A percentile compares a stretch with the other conserved stretches of the same genome.
Evolutionary conservation across 495 filamentous ascomycete species (phyloP).

Genomic region (Articulospora tetracladia): DNA sequence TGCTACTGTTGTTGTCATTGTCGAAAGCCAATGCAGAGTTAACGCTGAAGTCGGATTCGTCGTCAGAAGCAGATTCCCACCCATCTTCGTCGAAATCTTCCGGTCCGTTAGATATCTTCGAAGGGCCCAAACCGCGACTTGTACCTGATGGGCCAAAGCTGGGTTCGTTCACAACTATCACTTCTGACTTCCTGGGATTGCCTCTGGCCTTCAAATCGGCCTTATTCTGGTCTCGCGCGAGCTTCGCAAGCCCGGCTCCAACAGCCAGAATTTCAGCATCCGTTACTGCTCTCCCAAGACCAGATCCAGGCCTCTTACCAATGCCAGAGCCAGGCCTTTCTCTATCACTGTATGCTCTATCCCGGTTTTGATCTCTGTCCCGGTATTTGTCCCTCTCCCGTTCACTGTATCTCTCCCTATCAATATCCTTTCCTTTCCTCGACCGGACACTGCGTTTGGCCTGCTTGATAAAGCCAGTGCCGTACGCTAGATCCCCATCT

Average conservation of each 20-base stretch:
- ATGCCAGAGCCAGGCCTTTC: background rate
- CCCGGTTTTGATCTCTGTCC: constrained; percentile 3
- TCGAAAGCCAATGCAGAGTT: constrained; percentile 41
- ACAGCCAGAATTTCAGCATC: constrained; percentile 27
- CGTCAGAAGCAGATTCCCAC: constrained; percentile 31
- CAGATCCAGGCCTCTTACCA: background rate
- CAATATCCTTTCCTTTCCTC: constrained; percentile 18
- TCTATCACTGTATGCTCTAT: constrained; percentile 9
- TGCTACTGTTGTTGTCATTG: constrained; percentile 29
- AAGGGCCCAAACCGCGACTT: constrained; percentile 19
- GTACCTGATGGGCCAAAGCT: background rate
- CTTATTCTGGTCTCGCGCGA: constrained; percentile 25
- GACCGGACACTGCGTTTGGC: constrained; percentile 27
- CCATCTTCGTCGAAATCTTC: constrained; percentile 39
- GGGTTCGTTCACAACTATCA: constrained; percentile 20
- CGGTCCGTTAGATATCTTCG: constrained; percentile 32
- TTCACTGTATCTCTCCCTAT: constrained; percentile 15
- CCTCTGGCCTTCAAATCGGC: constrained; percentile 21
- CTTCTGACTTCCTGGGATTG: constrained; percentile 34
- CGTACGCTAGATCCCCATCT: constrained; percentile 51
- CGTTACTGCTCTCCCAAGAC: constrained; percentile 5
- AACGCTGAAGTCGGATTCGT: constrained; percentile 25
- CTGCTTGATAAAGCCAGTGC: constrained; percentile 46
- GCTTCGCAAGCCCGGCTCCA: constrained; percentile 24
- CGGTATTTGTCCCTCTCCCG: constrained; percentile 2